Conservation (phyloP, 2,329 filamentous ascomycete species). For the Chrysoporthe puriensis region DNA sequence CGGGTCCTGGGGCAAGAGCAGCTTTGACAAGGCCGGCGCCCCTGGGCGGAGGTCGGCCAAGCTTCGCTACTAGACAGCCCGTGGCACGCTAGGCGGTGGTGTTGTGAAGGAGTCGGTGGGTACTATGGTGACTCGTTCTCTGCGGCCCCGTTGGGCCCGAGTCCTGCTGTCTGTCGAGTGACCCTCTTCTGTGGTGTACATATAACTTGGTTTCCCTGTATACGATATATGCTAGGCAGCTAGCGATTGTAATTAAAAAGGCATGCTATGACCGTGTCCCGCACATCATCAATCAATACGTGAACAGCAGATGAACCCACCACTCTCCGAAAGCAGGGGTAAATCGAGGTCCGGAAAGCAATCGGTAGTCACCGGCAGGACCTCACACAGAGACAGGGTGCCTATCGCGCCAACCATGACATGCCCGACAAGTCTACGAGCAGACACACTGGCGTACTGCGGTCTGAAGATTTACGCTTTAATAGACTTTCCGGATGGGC, state of each 20-base stretch:
- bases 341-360: no score
- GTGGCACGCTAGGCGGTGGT: not conserved
- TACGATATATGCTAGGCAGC: not conserved
- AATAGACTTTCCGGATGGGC: no score
- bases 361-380: no score
- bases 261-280: no score
- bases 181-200: slow-evolving; percentile 5
- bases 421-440: no score
- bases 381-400: no score
- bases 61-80: slow-evolving; percentile 4
- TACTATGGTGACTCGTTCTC: not conserved
- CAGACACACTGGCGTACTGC: no score
- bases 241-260: slow-evolving; percentile 13
- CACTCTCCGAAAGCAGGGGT: no score
- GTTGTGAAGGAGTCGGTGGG: not conserved
- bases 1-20: not conserved
- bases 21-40: not conserved
- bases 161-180: not conserved
- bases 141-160: not conserved
- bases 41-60: slow-evolving; percentile 2
- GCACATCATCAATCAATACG: no score
- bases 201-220: slow-evolving; percentile 11
- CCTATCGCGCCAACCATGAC: no score
- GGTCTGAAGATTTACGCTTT: no score
- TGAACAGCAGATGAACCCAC: no score